Evolutionary conservation across 306 rosid species (phyloP), one percentile per base, ranked within the genome.

Genomic region (Notholithocarpus densiflorus): DNA sequence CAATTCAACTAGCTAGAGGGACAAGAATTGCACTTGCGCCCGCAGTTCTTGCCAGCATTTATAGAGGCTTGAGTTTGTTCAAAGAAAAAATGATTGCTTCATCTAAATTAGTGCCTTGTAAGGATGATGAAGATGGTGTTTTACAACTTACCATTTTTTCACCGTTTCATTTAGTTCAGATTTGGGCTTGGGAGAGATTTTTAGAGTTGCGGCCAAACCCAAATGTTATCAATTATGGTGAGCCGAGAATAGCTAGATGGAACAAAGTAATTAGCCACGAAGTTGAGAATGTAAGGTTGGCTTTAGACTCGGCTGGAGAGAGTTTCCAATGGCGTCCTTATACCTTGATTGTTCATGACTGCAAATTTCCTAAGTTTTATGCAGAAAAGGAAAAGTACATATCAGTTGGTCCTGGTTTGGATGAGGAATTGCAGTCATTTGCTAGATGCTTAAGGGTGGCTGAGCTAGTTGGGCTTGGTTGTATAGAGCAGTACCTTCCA

Each of bases 171-270:
- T 19, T 91, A 24, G 83, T 88, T 5, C 89, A 81, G 62, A 34
- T 87, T 1, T 92, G 94, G 96, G 88, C 83, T 20, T 82, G 72
- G 37, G 97, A 89, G 85, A 86, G 90, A 68, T 89, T 93, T 53
- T 79, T 72, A 17, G 2, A 43, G 3, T 52, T 86, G 14, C 34
- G 69, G 6, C 74, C 77, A 5, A 60, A 27, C 1, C 54, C 75
- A 5, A 54, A 65, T 37, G 3, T 1, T 8, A 27, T 79, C 12
- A 6, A 19, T 3, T 15, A 61, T 37, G 74, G 43, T 72, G 74
- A 77, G 21, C 77, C 83, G 8, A 79, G 83, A 68, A 24, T 34
- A 59, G 86, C 86, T 68, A 8, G 68, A 20, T 82, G 86, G 80
- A 54, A 79, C 21, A 57, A 24, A 2, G 76, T 60, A 5, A n/a